Percentiles rank a stretch among this genome's conserved stretches.
Evolutionary conservation across 345 rosid species (phyloP).

Genomic region (Aethionema arabicum): DNA sequence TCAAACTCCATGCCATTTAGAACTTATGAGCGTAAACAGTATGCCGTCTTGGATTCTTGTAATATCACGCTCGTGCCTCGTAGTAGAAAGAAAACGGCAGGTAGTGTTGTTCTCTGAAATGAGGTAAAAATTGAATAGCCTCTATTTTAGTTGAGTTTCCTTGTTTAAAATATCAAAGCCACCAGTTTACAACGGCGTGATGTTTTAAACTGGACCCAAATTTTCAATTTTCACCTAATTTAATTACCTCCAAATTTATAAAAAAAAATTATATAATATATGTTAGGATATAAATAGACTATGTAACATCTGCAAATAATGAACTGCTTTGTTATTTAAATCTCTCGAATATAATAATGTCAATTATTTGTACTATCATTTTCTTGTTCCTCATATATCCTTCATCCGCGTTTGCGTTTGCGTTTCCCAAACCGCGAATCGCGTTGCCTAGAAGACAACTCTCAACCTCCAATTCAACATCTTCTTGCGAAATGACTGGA

Average conservation of each 20-base stretch:
- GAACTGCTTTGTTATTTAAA: not conserved
- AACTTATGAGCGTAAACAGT: not conserved
- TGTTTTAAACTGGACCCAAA: slow-evolving; percentile 23
- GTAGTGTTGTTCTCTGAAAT: slow-evolving; percentile 9
- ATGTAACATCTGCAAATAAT: slow-evolving; percentile 12
- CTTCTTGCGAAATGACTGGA: slow-evolving; percentile 39
- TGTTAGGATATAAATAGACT: slow-evolving; percentile 6
- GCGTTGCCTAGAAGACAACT: not conserved
- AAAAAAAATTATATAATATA: slow-evolving; percentile 6
- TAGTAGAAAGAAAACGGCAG: not conserved
- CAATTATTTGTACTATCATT: slow-evolving; percentile 5
- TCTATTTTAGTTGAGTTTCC: slow-evolving; percentile 23
- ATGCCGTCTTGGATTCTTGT: slow-evolving; percentile 2
- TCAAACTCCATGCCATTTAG: slow-evolving; percentile 22
- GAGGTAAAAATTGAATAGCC: slow-evolving; percentile 34
- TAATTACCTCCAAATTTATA: slow-evolving; percentile 29
- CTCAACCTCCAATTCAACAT: slow-evolving; percentile 23
- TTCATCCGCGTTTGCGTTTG: slow-evolving; percentile 13
- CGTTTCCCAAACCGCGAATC: slow-evolving; percentile 21
- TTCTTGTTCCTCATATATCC: slow-evolving; percentile 24
- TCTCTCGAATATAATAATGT: slow-evolving; percentile 22
- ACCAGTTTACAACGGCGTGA: slow-evolving; percentile 30
- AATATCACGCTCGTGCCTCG: not conserved
- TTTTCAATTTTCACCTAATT: slow-evolving; percentile 40
- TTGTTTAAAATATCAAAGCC: slow-evolving; percentile 6